phyloP scores from a whole-genome alignment of 78 protist genomes.

The Dictyostelium purpureum region DNA sequence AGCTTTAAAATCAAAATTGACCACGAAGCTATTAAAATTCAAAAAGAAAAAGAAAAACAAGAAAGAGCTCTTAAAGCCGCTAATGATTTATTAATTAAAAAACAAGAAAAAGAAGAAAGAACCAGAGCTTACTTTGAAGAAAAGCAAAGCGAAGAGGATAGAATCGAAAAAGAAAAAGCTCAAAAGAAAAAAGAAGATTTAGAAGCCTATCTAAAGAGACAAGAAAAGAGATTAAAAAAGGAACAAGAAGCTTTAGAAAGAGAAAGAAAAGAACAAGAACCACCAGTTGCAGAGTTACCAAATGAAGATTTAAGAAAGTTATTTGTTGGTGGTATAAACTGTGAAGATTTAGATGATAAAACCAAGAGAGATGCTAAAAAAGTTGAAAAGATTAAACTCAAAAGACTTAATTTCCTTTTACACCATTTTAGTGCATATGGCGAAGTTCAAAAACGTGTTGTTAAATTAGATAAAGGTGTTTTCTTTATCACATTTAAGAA shows the following conservation, averaged over 20 bases:
- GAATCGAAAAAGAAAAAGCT: neutral
- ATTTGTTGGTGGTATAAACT: constrained; percentile 52
- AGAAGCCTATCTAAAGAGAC: neutral
- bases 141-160: neutral
- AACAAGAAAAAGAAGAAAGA: constrained; percentile 19
- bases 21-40: neutral
- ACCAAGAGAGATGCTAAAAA: neutral
- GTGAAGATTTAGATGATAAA: constrained; percentile 4
- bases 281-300: neutral
- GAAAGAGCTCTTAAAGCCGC: neutral
- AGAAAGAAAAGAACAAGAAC: neutral
- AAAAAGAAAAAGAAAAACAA: neutral
- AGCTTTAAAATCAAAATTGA: neutral
- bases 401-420: constrained; percentile 7
- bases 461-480: neutral
- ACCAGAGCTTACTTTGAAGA: neutral
- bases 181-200: neutral
- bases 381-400: neutral
- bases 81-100: neutral
- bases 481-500: constrained; percentile 29
- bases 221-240: neutral
- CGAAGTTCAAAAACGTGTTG: neutral
- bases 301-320: constrained; percentile 35
- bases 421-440: constrained; percentile 20
- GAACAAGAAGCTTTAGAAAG: neutral